Evolutionary conservation across 164 flowering plant genomes (phyloP).

Genomic region (Akebia trifoliata): DNA sequence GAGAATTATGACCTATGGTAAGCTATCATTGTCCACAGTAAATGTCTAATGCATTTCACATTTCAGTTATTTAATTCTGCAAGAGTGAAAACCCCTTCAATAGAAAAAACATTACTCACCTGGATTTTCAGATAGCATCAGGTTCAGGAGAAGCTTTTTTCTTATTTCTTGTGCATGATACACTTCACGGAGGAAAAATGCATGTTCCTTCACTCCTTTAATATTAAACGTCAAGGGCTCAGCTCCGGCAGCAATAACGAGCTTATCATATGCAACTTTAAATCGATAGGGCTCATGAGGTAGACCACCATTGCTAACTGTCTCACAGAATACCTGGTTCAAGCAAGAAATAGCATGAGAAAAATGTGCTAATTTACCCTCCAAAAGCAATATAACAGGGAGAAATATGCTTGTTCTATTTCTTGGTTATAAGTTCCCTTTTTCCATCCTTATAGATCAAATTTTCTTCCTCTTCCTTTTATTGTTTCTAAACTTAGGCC

Average conservation of each 20-base stretch:
- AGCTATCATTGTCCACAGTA: background rate
- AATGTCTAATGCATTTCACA: background rate
- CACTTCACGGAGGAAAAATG: constrained; percentile 80
- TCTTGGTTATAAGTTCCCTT: too few relatives aligned
- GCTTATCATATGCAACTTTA: constrained; percentile 84
- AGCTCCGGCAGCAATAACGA: constrained; percentile 80
- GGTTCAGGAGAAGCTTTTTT: constrained; percentile 74
- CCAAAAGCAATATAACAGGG: background rate
- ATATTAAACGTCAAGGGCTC: constrained; percentile 80
- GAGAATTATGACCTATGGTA: too few relatives aligned
- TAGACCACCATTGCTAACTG: constrained; percentile 32
- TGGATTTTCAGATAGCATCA: constrained; percentile 80
- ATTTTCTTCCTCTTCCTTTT: too few relatives aligned
- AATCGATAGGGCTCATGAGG: constrained; percentile 46
- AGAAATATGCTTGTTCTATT: background rate
- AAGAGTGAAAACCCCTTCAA: background rate
- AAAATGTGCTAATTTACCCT: background rate
- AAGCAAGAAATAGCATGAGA: constrained; percentile 10
- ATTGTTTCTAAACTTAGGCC: too few relatives aligned
- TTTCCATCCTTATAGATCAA: too few relatives aligned
- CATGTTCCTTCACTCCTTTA: constrained; percentile 78
- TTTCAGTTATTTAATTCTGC: background rate
- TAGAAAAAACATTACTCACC: constrained; percentile 28
- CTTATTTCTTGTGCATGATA: constrained; percentile 88
- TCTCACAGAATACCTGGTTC: constrained; percentile 64